Evolutionary conservation across 345 rosid genomes (phyloP).

Genomic region (Salix udensis): DNA sequence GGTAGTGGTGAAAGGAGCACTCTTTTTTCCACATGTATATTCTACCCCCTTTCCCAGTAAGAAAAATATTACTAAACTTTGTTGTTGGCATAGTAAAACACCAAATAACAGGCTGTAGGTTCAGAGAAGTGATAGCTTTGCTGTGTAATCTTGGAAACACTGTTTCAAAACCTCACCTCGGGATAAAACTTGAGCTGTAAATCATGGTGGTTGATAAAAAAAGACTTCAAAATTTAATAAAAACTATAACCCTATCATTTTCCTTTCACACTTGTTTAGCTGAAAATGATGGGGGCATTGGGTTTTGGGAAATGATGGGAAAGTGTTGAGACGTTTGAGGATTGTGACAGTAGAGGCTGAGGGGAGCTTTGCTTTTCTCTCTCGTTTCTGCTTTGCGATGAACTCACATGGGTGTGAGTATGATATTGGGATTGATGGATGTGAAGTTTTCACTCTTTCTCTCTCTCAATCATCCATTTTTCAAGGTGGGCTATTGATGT

Average conservation of each 20-base stretch:
- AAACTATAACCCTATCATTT: not conserved
- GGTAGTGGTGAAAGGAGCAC: constrained; percentile 30
- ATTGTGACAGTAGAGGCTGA: not conserved
- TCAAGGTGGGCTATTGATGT: constrained; percentile 48
- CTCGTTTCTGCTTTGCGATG: not conserved
- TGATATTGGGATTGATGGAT: constrained; percentile 46
- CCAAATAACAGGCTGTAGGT: not conserved
- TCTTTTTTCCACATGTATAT: not conserved
- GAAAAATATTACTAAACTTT: not conserved
- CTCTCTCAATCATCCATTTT: constrained; percentile 25
- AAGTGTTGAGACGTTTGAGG: constrained; percentile 5
- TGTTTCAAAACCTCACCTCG: not conserved
- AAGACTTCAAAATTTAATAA: not conserved
- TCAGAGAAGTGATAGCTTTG: not conserved
- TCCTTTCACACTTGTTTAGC: constrained; percentile 26
- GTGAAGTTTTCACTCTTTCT: constrained; percentile 1
- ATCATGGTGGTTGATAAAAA: not conserved
- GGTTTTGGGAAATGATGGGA: constrained; percentile 38
- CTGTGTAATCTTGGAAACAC: constrained; percentile 23
- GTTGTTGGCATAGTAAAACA: not conserved
- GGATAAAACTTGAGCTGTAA: too few species aligned
- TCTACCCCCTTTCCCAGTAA: not conserved
- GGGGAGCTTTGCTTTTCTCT: not conserved
- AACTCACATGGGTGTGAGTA: constrained; percentile 8
- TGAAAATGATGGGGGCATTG: constrained; percentile 42